Evolutionary conservation across 2,329 filamentous ascomycete genomes (phyloP), one percentile per base, ranked within the genome.

Genomic region (Bipolaris bicolor): DNA sequence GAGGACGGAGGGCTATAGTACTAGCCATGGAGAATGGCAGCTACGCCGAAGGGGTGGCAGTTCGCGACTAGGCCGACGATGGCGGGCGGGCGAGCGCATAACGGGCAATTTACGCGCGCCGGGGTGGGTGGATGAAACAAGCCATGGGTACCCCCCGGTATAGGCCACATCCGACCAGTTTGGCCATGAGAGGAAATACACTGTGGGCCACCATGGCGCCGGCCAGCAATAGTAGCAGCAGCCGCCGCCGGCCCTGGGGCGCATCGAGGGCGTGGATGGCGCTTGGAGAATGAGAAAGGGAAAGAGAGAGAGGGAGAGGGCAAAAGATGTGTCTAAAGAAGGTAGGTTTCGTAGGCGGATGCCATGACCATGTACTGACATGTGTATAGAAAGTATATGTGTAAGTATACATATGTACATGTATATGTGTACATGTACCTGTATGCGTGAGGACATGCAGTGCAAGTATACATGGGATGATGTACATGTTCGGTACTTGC

Each of bases 101-200:
- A 68, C 63, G 51, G 50, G 66, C 65, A 69, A 70, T 72, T 66
- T 72, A 63, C 65, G 61, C 64, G 62, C 57, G 60, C 62, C 56
- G 62, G 65, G 60, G 58, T 58, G 60, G 63, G 16, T 54, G 65
- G 56, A 58, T 70, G 69, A 71, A 71, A 71, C 68, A 57, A 48
- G 45, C 48, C 46, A 48, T 37, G 20, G 7, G 47, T 20, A 45
- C 52, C 52, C 60, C 33, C 39, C 43, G 43, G 55, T 29, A 29
- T 29, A 54, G 48, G 49, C 34, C 55, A 44, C 33, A 48, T 39
- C 52, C 26, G 49, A 44, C 36, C 36, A 24, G 37, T 20, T 45
- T 52, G n/a, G 41, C 41, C 43, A 20, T 26, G 36, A 26, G 52
- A 33, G 26, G 16, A 22, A 22, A 22, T 22, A 20, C 18, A 7